phyloP scores from a whole-genome alignment of 345 rosid genomes.

The Noccaea caerulescens region DNA sequence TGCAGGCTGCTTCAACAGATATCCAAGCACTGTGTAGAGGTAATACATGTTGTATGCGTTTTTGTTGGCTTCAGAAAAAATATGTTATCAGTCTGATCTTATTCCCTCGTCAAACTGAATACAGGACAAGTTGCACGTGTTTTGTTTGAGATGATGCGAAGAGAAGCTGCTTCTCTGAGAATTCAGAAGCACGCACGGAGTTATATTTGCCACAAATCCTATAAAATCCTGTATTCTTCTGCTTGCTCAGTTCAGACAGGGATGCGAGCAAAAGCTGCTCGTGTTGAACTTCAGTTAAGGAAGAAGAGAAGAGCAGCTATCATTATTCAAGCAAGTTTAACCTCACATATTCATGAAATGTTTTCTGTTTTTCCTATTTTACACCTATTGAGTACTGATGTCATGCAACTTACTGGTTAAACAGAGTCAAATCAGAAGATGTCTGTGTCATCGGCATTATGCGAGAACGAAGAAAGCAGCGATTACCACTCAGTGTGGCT shows the following conservation, averaged over 20 bases:
- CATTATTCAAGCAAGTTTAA: constrained; percentile 67
- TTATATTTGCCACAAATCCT: constrained; percentile 66
- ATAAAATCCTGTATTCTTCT: constrained; percentile 56
- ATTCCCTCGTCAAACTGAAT: constrained; percentile 27
- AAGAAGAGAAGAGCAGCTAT: constrained; percentile 72
- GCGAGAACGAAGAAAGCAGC: constrained; percentile 67
- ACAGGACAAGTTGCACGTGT: constrained; percentile 72
- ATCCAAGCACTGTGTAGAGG: constrained; percentile 90
- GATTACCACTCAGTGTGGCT: constrained; percentile 70
- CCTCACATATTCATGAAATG: constrained; percentile 6
- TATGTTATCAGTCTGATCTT: constrained; percentile 22
- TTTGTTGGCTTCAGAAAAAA: constrained; percentile 1
- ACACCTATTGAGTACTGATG: constrained; percentile 14
- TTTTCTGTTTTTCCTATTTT: constrained; percentile 20
- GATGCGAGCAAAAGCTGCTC: constrained; percentile 79
- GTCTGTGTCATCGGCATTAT: constrained; percentile 54
- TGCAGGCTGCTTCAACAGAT: constrained; percentile 62
- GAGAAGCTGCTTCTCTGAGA: constrained; percentile 73
- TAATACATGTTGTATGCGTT: constrained; percentile 35
- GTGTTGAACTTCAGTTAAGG: constrained; percentile 62
- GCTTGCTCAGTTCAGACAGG: constrained; percentile 76
- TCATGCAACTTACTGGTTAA: constrained; percentile 29
- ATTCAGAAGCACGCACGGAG: constrained; percentile 73
- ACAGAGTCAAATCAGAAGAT: constrained; percentile 77
- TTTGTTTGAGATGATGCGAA: constrained; percentile 64